Conservation (phyloP, 176 grass and related monocot species). For the Rhynchospora pubera region DNA sequence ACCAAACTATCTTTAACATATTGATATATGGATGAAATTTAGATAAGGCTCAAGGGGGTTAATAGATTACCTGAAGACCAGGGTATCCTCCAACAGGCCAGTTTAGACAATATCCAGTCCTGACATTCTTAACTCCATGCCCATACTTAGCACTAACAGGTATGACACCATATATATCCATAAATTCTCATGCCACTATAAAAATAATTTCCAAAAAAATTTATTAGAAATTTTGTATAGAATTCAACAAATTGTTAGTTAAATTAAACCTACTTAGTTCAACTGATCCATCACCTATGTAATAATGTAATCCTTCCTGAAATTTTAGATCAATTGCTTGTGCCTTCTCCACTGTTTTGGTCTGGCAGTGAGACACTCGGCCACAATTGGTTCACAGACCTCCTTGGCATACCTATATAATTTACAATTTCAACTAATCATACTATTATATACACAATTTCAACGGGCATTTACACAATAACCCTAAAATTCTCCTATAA, state of each 20-base stretch:
- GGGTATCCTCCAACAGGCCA: slow-evolving; percentile 87
- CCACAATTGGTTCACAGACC: slow-evolving; percentile 83
- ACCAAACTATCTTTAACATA: neutral
- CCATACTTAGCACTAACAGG: too few relatives aligned
- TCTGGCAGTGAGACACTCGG: slow-evolving; percentile 90
- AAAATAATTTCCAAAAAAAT: too few relatives aligned
- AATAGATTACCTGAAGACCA: slow-evolving; percentile 64
- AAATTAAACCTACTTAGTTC: too few relatives aligned
- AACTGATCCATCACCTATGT: too few relatives aligned
- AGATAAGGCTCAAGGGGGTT: neutral
- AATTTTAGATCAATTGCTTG: too few relatives aligned
- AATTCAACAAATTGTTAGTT: too few relatives aligned
- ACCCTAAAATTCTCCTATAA: neutral
- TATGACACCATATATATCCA: too few relatives aligned
- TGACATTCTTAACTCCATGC: too few relatives aligned
- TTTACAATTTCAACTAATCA: slow-evolving; percentile 16
- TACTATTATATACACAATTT: neutral
- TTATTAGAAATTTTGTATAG: too few relatives aligned
- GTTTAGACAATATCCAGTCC: too few relatives aligned
- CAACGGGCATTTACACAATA: neutral
- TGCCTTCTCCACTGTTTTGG: slow-evolving; percentile 26
- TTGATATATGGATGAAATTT: neutral
- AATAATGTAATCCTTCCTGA: too few relatives aligned
- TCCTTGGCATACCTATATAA: slow-evolving; percentile 73
- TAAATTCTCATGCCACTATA: too few relatives aligned